These are phyloP conservation scores for Striga hermonthica DNA, from an alignment of 305 asterid genomes.

Conservation along the genomic window DNA sequence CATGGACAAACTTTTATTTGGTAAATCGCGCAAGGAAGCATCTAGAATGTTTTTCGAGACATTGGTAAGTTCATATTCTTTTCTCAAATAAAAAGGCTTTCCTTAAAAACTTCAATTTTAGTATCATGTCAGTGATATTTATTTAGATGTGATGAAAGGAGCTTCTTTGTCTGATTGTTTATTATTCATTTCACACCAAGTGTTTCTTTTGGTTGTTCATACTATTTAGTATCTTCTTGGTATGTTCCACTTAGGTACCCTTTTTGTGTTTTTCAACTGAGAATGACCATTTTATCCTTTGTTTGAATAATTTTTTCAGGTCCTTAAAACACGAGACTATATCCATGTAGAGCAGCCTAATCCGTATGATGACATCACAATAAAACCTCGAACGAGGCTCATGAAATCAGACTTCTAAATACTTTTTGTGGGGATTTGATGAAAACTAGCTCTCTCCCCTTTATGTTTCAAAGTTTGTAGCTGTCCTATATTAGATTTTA, in stretches of 20 bases:
- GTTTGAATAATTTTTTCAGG: constrained; percentile 43
- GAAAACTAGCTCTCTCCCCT: neutral
- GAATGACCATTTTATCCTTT: neutral
- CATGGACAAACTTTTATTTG: constrained; percentile 58
- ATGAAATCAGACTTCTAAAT: constrained; percentile 45
- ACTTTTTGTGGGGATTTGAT: neutral
- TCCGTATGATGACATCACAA: constrained; percentile 50
- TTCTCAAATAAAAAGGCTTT: neutral
- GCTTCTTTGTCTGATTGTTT: no score
- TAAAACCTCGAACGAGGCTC: constrained; percentile 58
- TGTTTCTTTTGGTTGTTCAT: neutral
- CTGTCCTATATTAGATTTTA: neutral
- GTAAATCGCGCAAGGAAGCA: constrained; percentile 96
- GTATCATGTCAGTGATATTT: neutral
- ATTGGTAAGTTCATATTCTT: constrained; percentile 46
- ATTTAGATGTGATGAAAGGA: no score
- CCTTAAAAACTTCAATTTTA: neutral
- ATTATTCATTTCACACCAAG: neutral
- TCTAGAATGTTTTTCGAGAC: constrained; percentile 92
- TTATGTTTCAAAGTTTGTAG: neutral
- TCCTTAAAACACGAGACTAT: constrained; percentile 82
- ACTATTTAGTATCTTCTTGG: neutral
- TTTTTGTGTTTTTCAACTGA: no score
- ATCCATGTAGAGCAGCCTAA: constrained; percentile 69
- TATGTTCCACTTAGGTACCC: neutral